These are phyloP conservation scores for Plectosphaerella cucumerina DNA, from an alignment of 2,329 filamentous ascomycete species.

Conservation along the genomic window DNA sequence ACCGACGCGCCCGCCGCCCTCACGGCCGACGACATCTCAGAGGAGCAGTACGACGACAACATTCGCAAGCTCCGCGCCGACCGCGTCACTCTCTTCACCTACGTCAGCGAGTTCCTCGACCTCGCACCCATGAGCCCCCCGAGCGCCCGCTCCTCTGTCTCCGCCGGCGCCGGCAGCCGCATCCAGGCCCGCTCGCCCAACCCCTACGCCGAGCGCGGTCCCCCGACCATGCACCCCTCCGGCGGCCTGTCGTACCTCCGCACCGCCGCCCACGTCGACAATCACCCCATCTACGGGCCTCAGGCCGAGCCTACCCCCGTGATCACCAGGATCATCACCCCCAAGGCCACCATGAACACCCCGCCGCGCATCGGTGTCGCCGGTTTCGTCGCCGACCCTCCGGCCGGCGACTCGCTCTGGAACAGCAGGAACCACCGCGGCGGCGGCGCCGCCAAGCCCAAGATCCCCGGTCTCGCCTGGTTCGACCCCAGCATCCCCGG, in stretches of 20 bases:
- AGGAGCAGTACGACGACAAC: conserved; percentile 47
- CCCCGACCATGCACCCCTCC: conserved; percentile 58
- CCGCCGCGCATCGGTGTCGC: conserved; percentile 48
- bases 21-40: conserved; percentile 37
- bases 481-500: conserved; percentile 45
- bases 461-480: conserved; percentile 28
- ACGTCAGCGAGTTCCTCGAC: conserved; percentile 59
- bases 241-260: conserved; percentile 60
- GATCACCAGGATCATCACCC: conserved; percentile 46
- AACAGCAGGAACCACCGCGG: conserved; percentile 21
- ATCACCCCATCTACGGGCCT: conserved; percentile 59
- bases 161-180: conserved; percentile 15
- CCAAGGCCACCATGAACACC: conserved; percentile 21
- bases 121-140: conserved; percentile 46
- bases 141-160: conserved; percentile 21
- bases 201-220: conserved; percentile 49
- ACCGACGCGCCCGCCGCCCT: conserved; percentile 22
- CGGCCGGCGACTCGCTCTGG: conserved; percentile 37
- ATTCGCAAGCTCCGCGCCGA: conserved; percentile 50
- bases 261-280: conserved; percentile 49
- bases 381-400: conserved; percentile 45
- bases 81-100: conserved; percentile 43
- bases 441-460: background rate
- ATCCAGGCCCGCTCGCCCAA: conserved; percentile 20
- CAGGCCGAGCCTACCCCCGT: conserved; percentile 45